A percentile compares a stretch with the other conserved stretches of the same genome.
These are phyloP conservation scores for Cutaneotrichosporon cutaneum DNA, from an alignment of 1,284 basidiomycete species.

Conservation along the genomic window DNA sequence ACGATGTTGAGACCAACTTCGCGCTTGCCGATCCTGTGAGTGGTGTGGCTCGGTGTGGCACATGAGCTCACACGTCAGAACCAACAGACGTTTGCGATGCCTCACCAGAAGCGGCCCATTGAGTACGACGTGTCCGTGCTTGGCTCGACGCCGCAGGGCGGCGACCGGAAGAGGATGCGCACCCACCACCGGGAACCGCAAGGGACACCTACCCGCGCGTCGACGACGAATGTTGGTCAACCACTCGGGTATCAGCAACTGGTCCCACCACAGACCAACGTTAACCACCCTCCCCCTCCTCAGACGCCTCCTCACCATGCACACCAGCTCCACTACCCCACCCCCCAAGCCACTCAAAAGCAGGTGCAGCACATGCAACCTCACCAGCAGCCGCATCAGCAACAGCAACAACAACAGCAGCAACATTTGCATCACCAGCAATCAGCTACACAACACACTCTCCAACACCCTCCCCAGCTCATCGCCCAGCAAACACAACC, in stretches of 20 bases:
- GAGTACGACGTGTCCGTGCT: constrained; percentile 20
- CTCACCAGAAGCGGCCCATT: constrained; percentile 25
- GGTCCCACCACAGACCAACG: neutral
- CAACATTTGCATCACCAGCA: constrained; percentile 15
- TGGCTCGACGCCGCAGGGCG: constrained; percentile 1
- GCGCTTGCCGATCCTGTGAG: constrained; percentile 32
- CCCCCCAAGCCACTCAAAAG: neutral
- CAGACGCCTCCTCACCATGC: constrained; percentile 12
- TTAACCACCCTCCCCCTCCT: constrained; percentile 2
- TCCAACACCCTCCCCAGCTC: constrained; percentile 12
- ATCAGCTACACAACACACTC: constrained; percentile 12
- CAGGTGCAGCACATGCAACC: constrained; percentile 5
- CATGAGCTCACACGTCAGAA: constrained; percentile 8
- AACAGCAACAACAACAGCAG: constrained; percentile 19
- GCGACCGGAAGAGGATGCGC: constrained; percentile 20
- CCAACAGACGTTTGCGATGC: constrained; percentile 22
- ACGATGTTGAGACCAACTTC: constrained; percentile 32
- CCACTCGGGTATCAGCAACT: constrained; percentile 11
- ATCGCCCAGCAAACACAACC: constrained; percentile 9
- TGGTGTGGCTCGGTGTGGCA: neutral
- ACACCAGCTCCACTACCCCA: constrained; percentile 7
- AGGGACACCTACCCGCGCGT: constrained; percentile 7
- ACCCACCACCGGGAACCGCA: constrained; percentile 1
- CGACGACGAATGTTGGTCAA: neutral
- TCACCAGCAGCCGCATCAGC: constrained; percentile 20